A percentile compares a stretch with the other conserved stretches of the same genome.
Evolutionary conservation across 2,329 filamentous ascomycete species (phyloP).

Genomic region (Cytospora piceae): DNA sequence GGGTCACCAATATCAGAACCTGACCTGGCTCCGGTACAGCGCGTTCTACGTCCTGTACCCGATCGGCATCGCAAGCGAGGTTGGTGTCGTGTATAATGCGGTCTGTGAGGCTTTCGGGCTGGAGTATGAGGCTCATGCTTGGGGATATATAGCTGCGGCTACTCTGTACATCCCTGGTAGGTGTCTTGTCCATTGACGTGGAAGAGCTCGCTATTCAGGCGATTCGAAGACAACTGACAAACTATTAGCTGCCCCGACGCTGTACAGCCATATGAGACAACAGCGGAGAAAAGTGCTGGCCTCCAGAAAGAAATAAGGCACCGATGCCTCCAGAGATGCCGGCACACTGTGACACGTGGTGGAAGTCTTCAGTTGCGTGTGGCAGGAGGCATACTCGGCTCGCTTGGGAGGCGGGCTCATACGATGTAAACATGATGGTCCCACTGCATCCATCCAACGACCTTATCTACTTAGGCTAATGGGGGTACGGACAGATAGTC

Average conservation of each 20-base stretch:
- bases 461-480: too few species aligned
- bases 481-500: too few species aligned
- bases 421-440: neutral
- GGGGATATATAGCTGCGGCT: constrained; percentile 23
- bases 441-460: too few species aligned
- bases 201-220: neutral
- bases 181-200: neutral
- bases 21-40: constrained; percentile 29
- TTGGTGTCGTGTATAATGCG: constrained; percentile 21
- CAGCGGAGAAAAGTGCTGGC: constrained; percentile 27
- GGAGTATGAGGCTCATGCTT: constrained; percentile 12
- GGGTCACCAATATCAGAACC: constrained; percentile 25
- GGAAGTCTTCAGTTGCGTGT: neutral
- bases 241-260: constrained; percentile 21
- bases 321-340: neutral
- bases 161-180: constrained; percentile 25
- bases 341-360: neutral
- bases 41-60: constrained; percentile 29
- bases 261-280: constrained; percentile 27
- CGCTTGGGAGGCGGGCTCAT: neutral
- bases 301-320: constrained; percentile 1
- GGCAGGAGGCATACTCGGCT: neutral
- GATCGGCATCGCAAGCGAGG: constrained; percentile 25
- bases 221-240: neutral
- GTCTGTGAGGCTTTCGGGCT: constrained; percentile 9